phyloP scores from a whole-genome alignment of 441 rosid species.

The Theobroma grandiflorum region DNA sequence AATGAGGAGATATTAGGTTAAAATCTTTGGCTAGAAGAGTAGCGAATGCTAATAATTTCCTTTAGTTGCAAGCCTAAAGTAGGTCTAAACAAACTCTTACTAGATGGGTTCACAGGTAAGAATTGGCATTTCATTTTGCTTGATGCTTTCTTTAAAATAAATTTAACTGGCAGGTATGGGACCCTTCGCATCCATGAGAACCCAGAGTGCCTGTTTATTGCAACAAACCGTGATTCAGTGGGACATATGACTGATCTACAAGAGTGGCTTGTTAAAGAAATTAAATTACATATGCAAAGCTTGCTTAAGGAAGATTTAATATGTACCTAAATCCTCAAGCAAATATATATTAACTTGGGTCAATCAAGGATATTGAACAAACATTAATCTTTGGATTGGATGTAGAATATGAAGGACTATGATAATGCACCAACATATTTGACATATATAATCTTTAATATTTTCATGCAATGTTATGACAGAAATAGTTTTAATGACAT shows the following conservation, averaged over 20 bases:
- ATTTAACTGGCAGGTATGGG: constrained; percentile 63
- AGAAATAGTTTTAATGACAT: too few species aligned
- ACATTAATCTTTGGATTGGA: too few species aligned
- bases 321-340: too few species aligned
- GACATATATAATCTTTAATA: too few species aligned
- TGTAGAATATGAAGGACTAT: too few species aligned
- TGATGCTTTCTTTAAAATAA: constrained; percentile 3
- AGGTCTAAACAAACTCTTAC: constrained; percentile 18
- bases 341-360: too few species aligned
- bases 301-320: too few species aligned
- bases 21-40: neutral
- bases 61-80: neutral
- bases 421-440: too few species aligned
- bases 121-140: neutral
- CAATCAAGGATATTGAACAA: too few species aligned
- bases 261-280: constrained; percentile 86
- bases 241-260: constrained; percentile 88
- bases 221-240: constrained; percentile 85
- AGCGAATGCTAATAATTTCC: constrained; percentile 10
- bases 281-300: neutral
- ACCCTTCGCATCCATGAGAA: constrained; percentile 93
- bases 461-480: too few species aligned
- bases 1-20: neutral
- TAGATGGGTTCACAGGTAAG: neutral
- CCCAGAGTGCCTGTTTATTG: constrained; percentile 90